These are phyloP conservation scores for Trichoderma harzianum DNA, from an alignment of 2,329 filamentous ascomycete species.

Conservation along the genomic window DNA sequence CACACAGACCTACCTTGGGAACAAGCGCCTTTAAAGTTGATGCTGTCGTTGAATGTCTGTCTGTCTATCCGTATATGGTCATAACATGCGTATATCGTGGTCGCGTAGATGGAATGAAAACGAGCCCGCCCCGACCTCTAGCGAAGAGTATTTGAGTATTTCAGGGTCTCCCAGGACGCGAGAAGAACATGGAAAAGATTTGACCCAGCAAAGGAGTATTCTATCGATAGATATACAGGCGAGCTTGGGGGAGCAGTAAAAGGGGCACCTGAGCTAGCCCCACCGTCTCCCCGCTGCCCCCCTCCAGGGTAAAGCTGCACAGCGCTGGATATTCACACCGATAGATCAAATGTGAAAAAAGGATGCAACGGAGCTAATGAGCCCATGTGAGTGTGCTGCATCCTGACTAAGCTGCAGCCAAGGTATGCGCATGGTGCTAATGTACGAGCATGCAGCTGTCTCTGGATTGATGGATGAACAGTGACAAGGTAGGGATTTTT, in stretches of 20 bases:
- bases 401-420: background rate
- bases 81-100: slow-evolving; percentile 9
- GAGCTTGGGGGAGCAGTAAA: slow-evolving; percentile 14
- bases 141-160: too few relatives aligned
- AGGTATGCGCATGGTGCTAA: background rate
- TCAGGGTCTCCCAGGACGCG: background rate
- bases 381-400: background rate
- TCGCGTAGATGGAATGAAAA: background rate
- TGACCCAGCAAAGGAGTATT: background rate
- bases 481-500: background rate
- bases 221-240: background rate
- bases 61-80: background rate
- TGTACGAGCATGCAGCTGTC: background rate
- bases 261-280: slow-evolving; percentile 14
- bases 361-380: background rate
- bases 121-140: background rate
- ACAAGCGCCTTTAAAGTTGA: background rate
- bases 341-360: background rate
- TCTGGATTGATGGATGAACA: background rate
- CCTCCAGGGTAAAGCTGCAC: slow-evolving; percentile 12
- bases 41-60: background rate
- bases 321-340: background rate
- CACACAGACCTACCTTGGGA: background rate
- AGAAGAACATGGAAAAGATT: background rate
- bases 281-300: slow-evolving; percentile 11